A percentile compares a stretch with the other conserved stretches of the same genome.
Conservation (phyloP, 306 rosid genomes). For the Hippophae gyantsensis region DNA sequence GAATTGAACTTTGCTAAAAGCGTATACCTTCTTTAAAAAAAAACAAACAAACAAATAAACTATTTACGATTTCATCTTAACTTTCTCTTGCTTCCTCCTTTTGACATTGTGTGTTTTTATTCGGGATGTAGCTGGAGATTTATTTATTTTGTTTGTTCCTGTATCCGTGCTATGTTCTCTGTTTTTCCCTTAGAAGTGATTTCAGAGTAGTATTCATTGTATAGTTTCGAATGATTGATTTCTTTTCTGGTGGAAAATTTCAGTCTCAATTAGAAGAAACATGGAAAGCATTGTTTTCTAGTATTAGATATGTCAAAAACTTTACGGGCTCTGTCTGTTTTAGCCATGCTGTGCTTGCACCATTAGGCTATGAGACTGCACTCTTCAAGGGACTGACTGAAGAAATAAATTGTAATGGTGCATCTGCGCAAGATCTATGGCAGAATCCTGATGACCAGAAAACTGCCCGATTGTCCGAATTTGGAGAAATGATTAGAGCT, state of each 20-base stretch:
- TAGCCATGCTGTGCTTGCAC: slow-evolving; percentile 75
- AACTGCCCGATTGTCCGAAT: slow-evolving; percentile 88
- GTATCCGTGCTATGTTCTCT: background rate
- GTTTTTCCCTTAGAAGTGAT: background rate
- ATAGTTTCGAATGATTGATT: slow-evolving; percentile 8
- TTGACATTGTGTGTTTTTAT: too few species aligned
- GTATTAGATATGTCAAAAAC: slow-evolving; percentile 74
- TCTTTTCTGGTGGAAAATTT: slow-evolving; percentile 19
- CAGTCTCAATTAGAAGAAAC: slow-evolving; percentile 90
- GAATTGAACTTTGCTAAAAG: too few species aligned
- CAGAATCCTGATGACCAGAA: slow-evolving; percentile 49
- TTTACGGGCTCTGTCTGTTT: slow-evolving; percentile 75
- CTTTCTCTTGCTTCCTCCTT: too few species aligned
- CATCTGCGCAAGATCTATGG: slow-evolving; percentile 63
- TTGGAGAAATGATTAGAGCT: slow-evolving; percentile 86
- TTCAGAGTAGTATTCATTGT: background rate
- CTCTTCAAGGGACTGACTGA: slow-evolving; percentile 71
- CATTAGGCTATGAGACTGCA: slow-evolving; percentile 84
- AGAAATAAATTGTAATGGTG: slow-evolving; percentile 53
- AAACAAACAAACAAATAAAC: too few species aligned
- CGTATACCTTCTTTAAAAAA: too few species aligned
- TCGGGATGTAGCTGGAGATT: too few species aligned
- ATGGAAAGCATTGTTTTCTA: slow-evolving; percentile 79
- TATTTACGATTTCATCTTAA: too few species aligned
- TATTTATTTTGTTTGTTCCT: background rate